Percentiles rank a stretch among this genome's conserved stretches.
These are phyloP conservation scores for Vanrija sp. DNA, from an alignment of 1,284 basidiomycete genomes.

Conservation along the genomic window DNA sequence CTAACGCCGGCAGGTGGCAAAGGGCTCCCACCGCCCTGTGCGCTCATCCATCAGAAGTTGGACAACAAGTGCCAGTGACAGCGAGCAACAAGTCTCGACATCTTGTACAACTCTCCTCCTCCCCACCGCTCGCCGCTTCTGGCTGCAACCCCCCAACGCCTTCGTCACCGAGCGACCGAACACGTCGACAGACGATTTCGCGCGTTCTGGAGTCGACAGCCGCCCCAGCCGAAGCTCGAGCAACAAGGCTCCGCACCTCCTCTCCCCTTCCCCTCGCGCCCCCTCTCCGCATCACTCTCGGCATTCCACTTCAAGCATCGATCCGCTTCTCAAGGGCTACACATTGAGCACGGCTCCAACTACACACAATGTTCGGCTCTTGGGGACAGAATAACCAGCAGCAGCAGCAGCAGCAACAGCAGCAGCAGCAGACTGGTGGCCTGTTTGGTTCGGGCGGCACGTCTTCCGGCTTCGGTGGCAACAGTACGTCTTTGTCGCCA, in stretches of 20 bases:
- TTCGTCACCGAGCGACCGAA: not conserved
- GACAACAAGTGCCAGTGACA: no score
- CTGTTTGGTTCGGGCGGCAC: constrained; percentile 28
- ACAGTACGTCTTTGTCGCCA: constrained; percentile 5
- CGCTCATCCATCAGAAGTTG: no score
- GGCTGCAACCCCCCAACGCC: not conserved
- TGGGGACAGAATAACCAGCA: constrained; percentile 49
- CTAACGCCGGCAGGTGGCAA: no score
- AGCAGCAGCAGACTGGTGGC: constrained; percentile 51
- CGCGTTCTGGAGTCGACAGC: not conserved
- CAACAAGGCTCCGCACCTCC: not conserved
- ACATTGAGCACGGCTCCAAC: not conserved
- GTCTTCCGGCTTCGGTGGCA: constrained; percentile 19
- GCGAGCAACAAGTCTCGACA: no score
- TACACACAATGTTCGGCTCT: constrained; percentile 35
- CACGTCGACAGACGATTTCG: not conserved
- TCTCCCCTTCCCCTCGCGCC: not conserved
- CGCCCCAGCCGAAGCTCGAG: not conserved
- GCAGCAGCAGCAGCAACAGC: constrained; percentile 6
- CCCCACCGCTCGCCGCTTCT: not conserved
- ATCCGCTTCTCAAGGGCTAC: not conserved
- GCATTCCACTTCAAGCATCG: not conserved
- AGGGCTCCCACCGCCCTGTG: no score
- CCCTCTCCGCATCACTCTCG: not conserved
- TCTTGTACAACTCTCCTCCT: no score